Conservation (phyloP, 805 yeast genomes). For the Kuraishia capsulata region DNA sequence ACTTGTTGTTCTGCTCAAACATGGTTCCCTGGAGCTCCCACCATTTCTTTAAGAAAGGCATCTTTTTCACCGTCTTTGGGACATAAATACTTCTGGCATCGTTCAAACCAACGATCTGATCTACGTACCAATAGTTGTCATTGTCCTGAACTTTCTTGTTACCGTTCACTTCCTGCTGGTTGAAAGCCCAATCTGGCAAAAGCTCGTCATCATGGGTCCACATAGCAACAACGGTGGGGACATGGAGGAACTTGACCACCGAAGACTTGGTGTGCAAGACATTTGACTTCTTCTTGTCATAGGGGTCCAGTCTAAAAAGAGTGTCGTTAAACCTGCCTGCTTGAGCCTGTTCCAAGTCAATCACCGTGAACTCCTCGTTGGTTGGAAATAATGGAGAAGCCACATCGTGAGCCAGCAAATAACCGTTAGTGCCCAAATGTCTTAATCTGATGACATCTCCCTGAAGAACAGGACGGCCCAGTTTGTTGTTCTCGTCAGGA, state of each 20-base stretch:
- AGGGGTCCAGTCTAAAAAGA: slow-evolving; percentile 62
- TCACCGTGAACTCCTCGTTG: slow-evolving; percentile 88
- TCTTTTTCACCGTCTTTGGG: slow-evolving; percentile 50
- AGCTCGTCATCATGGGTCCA: slow-evolving; percentile 83
- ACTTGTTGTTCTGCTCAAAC: slow-evolving; percentile 88
- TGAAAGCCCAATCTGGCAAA: slow-evolving; percentile 92
- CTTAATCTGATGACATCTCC: slow-evolving; percentile 71
- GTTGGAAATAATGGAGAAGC: slow-evolving; percentile 90
- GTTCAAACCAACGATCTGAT: slow-evolving; percentile 52
- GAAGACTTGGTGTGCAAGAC: slow-evolving; percentile 63
- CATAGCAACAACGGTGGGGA: slow-evolving; percentile 82
- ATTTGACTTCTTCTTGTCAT: slow-evolving; percentile 40
- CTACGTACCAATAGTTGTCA: slow-evolving; percentile 70
- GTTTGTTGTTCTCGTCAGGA: slow-evolving; percentile 24
- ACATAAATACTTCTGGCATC: slow-evolving; percentile 56
- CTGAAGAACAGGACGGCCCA: slow-evolving; percentile 46
- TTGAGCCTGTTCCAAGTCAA: slow-evolving; percentile 48
- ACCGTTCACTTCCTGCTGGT: slow-evolving; percentile 92
- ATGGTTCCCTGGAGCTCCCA: slow-evolving; percentile 77
- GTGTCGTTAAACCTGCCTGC: slow-evolving; percentile 60
- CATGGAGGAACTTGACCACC: slow-evolving; percentile 64
- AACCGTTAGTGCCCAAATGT: slow-evolving; percentile 76
- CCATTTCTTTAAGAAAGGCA: slow-evolving; percentile 83
- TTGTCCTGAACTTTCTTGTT: slow-evolving; percentile 68
- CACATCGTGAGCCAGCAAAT: slow-evolving; percentile 83